Base-by-base conservation (phyloP, 2,329 filamentous ascomycete genomes). In the Volutella citrinella region DNA sequence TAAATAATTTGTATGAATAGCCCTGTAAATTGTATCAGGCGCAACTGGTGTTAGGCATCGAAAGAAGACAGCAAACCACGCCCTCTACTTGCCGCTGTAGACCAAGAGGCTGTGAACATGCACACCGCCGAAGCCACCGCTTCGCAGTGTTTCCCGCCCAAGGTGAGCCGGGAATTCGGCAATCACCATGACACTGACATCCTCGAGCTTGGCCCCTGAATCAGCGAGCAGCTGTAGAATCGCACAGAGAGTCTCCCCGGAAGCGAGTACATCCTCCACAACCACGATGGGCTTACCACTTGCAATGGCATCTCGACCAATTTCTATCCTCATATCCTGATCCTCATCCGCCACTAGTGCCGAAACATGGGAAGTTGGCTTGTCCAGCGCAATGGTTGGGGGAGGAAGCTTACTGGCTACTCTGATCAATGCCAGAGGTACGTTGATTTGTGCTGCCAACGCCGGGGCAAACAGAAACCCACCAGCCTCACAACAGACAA, bases 231-330 rank as follows among this genome's bases (percentile, higher is more conserved):
- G 56, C 44, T 63, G 43, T 20, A 82, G 45, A 21, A 77, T 62
- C 7, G 72, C 73, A 51, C 60, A 69, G 22, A 81, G 65, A 4
- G 76, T 80, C 44, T 63, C 45, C 2, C 75, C 76, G 0, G 70
- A 74, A 6, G 77, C 65, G 36, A 82, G 66, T 18, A 79, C 75
- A 54, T 82, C 77, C 38, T 82, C 77, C 6, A 82, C 64, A 1
- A 54, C 65, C n/a, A 80, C 60, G 10, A 80, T 68, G 5, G 59
- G 61, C 5, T 53, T 57, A 2, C 57, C 64, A 21, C 17, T 48
- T 0, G 59, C 46, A 13, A 81, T 19, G 22, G 56, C 54, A 57
- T 67, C 57, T 13, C 46, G 48, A 12, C 61, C 60, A 51, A 82
- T 74, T 56, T 78, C 76, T 7, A 81, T 65, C 19, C 39, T 50